Base-by-base conservation (phyloP, 768 basidiomycete species). In the Crepidotus variabilis region DNA sequence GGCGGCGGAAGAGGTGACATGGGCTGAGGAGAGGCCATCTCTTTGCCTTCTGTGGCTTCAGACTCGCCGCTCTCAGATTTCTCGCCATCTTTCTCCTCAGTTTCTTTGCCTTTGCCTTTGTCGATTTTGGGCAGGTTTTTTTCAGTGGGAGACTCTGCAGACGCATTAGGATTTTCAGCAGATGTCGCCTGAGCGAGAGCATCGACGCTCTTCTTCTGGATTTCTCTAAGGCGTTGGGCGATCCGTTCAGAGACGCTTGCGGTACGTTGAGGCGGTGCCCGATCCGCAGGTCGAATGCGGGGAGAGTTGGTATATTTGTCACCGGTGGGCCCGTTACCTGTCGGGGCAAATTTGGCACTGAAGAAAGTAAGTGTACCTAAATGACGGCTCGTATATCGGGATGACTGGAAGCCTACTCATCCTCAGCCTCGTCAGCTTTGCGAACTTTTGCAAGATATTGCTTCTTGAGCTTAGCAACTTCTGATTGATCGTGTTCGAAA, bases 341-440 rank as follows among this genome's bases (percentile, higher is more conserved):
- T 86, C 6, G 94, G 94, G 6, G 92, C 92, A 65, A 96, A 96
- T 65, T 91, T 92, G 43, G 83, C 90, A 69, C 94, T 96, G 65
- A 5, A 51, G 16, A 53, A 55, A 47, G 57, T 16, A 10, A 36
- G 13, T 35, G 18, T 20, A 20, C 23, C 1, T 21, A 2, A 14
- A 59, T 60, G 55, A 58, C 54, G 53, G 50, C 46, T 39, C 33
- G 51, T 33, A 49, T 36, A 36, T 35, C 61, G 11, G 23, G 67
- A 32, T 47, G 50, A 45, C 46, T 47, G 63, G 55, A 55, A 36
- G 77, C 92, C 65, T 71, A 96, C 94, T 96, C 94, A 68, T 97
- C 94, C 68, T 93, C 93, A 7, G 88, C 87, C 66, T 97, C 94
- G 63, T 97, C 94, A 14, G 94, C 94, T 39, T 83, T 82, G 53